Evolutionary conservation across 495 filamentous ascomycete species (phyloP), one percentile per base, ranked within the genome.

Genomic region (Neurospora intermedia): DNA sequence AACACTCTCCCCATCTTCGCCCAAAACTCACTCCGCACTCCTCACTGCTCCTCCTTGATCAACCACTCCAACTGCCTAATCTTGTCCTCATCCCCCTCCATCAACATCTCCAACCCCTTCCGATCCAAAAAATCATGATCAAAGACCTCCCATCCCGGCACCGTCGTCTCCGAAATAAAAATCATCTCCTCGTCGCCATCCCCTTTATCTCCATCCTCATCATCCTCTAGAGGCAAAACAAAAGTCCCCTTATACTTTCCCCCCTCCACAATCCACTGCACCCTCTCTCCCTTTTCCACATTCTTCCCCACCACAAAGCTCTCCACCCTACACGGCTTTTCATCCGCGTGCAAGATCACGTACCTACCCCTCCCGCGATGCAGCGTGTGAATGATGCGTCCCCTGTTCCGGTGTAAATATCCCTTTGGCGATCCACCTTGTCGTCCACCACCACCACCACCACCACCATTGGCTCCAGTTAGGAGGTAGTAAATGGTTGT

Each of bases 241-340:
- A 87, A 89, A 46, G 82, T 89, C 11, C 85, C 86, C 76, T 91
- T 92, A 77, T 84, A 92, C 75, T 87, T 86, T 18, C 88, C 88
- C 3, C 90, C 89, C 69, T 91, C 88, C 27, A 93, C 89, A 75
- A 91, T 83, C 89, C 90, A 91, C 80, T 91, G 89, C 77, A 89
- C 54, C 79, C 76, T 85, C 82, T 91, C 89, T 7, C 88, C 90
- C 20, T 77, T 79, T 9, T 74, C 82, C 6, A 90, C 80, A 75
- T 89, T 78, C 8, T 81, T 82, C 0, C 90, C 91, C 5, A 91
- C 90, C 0, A 88, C 77, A 75, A 90, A 92, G 2, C 82, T 88
- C 80, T 92, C 89, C 39, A 91, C 80, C 16, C 84, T 76, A 71
- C 82, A 83, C 71, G 82, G 82, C 11, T 62, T 74, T 46, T 81